phyloP scores from a whole-genome alignment of 78 protist genomes.

The Dictyostelium capitatum region DNA sequence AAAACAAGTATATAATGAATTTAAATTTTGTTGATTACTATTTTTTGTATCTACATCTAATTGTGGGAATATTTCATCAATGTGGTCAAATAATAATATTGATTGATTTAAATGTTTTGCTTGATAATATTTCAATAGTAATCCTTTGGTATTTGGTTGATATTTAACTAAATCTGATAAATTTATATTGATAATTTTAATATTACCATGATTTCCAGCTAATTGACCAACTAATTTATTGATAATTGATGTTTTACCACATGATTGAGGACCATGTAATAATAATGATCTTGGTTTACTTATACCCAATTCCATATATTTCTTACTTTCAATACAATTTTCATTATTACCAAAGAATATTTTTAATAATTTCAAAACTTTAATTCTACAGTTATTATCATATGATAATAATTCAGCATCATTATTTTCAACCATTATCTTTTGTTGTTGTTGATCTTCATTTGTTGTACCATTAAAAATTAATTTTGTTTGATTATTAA shows the following conservation, averaged over 20 bases:
- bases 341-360: background rate
- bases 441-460: no score
- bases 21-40: background rate
- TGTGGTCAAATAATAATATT: slow-evolving; percentile 31
- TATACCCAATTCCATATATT: slow-evolving; percentile 7
- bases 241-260: slow-evolving; percentile 46
- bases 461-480: slow-evolving; percentile 3
- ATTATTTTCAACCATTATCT: background rate
- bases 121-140: slow-evolving; percentile 19
- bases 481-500: slow-evolving; percentile 35
- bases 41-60: background rate
- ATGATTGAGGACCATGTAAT: slow-evolving; percentile 33
- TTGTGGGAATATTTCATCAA: slow-evolving; percentile 66
- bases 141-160: slow-evolving; percentile 35
- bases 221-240: background rate
- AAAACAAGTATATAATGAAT: background rate
- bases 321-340: no score
- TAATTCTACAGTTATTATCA: slow-evolving; percentile 19
- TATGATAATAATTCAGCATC: slow-evolving; percentile 7
- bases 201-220: background rate
- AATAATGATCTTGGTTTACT: slow-evolving; percentile 34
- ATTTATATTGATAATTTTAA: background rate
- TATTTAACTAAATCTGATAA: slow-evolving; percentile 40
- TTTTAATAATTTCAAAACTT: slow-evolving; percentile 14
- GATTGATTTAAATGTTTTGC: slow-evolving; percentile 12